Conservation (phyloP, 192 early-diverging fungal genomes). For the Coemansia sp. region DNA sequence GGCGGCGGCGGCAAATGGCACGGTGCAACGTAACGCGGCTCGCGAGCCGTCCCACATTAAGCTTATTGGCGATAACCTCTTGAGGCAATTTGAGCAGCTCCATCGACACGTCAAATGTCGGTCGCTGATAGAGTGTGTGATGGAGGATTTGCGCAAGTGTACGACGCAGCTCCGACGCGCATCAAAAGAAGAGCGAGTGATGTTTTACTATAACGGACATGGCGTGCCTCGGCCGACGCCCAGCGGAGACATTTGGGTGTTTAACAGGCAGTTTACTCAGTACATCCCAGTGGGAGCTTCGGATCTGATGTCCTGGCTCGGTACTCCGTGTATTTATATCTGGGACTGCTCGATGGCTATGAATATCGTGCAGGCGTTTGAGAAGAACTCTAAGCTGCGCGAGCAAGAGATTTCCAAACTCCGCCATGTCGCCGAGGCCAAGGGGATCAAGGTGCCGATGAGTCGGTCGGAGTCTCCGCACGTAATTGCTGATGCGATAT, state of each 20-base stretch:
- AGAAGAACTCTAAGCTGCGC: constrained; percentile 82
- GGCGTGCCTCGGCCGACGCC: constrained; percentile 94
- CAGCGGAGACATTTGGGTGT: constrained; percentile 98
- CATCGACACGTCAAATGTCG: constrained; percentile 82
- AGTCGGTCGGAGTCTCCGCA: constrained; percentile 6
- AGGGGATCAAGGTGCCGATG: constrained; percentile 37
- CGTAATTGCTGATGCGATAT: constrained; percentile 10
- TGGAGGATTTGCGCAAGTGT: constrained; percentile 92
- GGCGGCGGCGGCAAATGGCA: not conserved
- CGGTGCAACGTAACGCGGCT: constrained; percentile 12
- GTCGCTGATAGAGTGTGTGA: constrained; percentile 83
- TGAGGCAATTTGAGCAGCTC: constrained; percentile 89
- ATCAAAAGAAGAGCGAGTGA: constrained; percentile 89
- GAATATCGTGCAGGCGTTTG: constrained; percentile 86
- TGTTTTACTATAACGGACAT: constrained; percentile 99
- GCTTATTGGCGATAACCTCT: constrained; percentile 82
- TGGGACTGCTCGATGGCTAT: constrained; percentile 96
- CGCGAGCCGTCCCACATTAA: constrained; percentile 33
- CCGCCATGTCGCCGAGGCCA: constrained; percentile 40
- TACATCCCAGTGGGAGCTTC: constrained; percentile 93
- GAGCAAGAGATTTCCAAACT: constrained; percentile 65
- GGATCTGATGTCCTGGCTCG: constrained; percentile 92
- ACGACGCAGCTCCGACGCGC: constrained; percentile 76
- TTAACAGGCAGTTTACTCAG: constrained; percentile 97
- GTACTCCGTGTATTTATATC: constrained; percentile 93